Conservation (phyloP, 257 asterid genomes). For the Solanum peruvianum region DNA sequence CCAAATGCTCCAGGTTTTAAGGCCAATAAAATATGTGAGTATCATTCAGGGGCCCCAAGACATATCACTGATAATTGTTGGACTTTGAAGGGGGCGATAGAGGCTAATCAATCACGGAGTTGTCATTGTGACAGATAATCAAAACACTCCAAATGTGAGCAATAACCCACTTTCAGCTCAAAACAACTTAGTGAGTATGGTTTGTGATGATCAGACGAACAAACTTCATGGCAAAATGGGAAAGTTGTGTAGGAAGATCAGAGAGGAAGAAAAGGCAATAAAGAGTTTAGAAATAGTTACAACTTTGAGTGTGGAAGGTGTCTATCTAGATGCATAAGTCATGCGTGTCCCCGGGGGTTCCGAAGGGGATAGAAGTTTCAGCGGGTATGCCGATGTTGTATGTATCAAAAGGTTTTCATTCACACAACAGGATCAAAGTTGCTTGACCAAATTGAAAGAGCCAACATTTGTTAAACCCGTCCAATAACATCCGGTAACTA, state of each 20-base stretch:
- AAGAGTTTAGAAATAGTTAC: background rate
- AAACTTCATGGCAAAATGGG: background rate
- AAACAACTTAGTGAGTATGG: background rate
- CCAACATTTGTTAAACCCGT: background rate
- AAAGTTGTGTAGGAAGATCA: background rate
- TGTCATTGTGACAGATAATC: background rate
- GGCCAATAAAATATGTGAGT: background rate
- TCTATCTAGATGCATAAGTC: background rate
- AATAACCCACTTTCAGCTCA: background rate
- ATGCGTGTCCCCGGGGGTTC: background rate
- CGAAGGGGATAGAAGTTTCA: rapidly evolving
- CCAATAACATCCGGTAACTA: rapidly evolving
- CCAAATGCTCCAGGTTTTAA: background rate
- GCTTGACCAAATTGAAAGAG: background rate
- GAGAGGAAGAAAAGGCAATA: background rate
- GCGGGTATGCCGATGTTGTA: background rate
- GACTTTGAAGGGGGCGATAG: background rate
- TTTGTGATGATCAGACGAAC: background rate
- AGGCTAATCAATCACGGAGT: background rate
- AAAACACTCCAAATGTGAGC: background rate
- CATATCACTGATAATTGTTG: background rate
- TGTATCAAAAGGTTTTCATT: background rate
- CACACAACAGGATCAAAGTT: background rate
- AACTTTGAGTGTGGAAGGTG: background rate
- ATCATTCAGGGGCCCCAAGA: background rate